Conservation (phyloP, 2,329 filamentous ascomycete species). For the Colletotrichum abscissum region DNA sequence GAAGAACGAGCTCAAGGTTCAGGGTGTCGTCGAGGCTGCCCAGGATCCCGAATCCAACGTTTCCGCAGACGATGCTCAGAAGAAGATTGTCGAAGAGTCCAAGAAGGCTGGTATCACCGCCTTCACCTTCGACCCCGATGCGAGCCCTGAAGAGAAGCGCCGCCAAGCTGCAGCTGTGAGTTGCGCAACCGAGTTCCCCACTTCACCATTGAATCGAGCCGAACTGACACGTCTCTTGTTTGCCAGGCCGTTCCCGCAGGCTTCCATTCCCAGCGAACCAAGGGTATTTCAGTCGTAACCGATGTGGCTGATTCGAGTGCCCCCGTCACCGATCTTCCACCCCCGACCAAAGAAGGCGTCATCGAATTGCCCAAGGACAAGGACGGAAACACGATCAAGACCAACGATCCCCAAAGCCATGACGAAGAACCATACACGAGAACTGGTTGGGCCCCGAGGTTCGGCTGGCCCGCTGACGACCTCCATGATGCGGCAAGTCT, state of each 20-base stretch:
- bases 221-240: slow-evolving; percentile 26
- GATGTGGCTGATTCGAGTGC: slow-evolving; percentile 76
- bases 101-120: slow-evolving; percentile 82
- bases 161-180: slow-evolving; percentile 81
- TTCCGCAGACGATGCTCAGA: slow-evolving; percentile 77
- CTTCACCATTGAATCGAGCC: neutral
- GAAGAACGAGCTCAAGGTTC: slow-evolving; percentile 78
- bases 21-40: slow-evolving; percentile 83
- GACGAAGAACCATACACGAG: slow-evolving; percentile 57
- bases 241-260: slow-evolving; percentile 70
- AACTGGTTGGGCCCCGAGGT: slow-evolving; percentile 90
- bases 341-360: slow-evolving; percentile 77
- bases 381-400: slow-evolving; percentile 58
- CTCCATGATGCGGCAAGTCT: slow-evolving; percentile 72
- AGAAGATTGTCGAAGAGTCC: slow-evolving; percentile 80
- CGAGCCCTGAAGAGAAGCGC: slow-evolving; percentile 84
- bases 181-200: slow-evolving; percentile 36
- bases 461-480: slow-evolving; percentile 75
- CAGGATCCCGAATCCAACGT: slow-evolving; percentile 76
- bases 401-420: slow-evolving; percentile 66
- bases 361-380: slow-evolving; percentile 64
- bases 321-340: slow-evolving; percentile 80
- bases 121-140: slow-evolving; percentile 89
- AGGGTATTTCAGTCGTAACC: slow-evolving; percentile 78
- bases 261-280: slow-evolving; percentile 70